phyloP scores from a whole-genome alignment of 768 basidiomycete species.

The Botryobasidium botryosum region DNA sequence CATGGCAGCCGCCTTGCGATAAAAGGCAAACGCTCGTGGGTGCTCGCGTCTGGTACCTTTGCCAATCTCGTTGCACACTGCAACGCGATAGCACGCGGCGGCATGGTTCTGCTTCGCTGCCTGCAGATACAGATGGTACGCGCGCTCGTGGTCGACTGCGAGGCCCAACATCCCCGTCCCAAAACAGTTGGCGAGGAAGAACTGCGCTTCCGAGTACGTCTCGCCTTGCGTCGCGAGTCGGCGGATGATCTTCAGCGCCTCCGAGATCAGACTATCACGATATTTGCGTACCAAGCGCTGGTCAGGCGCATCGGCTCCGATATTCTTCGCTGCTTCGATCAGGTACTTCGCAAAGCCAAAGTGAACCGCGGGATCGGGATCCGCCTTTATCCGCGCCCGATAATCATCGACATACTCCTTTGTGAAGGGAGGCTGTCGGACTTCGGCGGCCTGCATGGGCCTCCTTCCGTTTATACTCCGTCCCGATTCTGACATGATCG shows the following conservation, averaged over 20 bases:
- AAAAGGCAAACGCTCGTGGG: conserved; percentile 81
- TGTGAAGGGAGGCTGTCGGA: conserved; percentile 66
- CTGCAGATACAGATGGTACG: conserved; percentile 92
- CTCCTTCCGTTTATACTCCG: too few species aligned
- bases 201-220: conserved; percentile 91
- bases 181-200: conserved; percentile 94
- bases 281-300: conserved; percentile 80
- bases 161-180: conserved; percentile 93
- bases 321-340: conserved; percentile 92
- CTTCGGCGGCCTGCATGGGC: conserved; percentile 62
- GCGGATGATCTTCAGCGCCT: conserved; percentile 84
- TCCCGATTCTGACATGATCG: too few species aligned
- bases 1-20: conserved; percentile 87
- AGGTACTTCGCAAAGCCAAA: conserved; percentile 98
- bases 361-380: conserved; percentile 96
- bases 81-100: conserved; percentile 87
- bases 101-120: conserved; percentile 96
- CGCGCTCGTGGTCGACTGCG: conserved; percentile 92
- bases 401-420: conserved; percentile 97
- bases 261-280: conserved; percentile 68
- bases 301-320: conserved; percentile 54
- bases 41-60: conserved; percentile 86
- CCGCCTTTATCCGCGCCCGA: conserved; percentile 88
- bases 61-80: conserved; percentile 97
- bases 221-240: conserved; percentile 84